Conservation (phyloP, 176 grass and related monocot genomes). For the Alopecurus myosuroides region DNA sequence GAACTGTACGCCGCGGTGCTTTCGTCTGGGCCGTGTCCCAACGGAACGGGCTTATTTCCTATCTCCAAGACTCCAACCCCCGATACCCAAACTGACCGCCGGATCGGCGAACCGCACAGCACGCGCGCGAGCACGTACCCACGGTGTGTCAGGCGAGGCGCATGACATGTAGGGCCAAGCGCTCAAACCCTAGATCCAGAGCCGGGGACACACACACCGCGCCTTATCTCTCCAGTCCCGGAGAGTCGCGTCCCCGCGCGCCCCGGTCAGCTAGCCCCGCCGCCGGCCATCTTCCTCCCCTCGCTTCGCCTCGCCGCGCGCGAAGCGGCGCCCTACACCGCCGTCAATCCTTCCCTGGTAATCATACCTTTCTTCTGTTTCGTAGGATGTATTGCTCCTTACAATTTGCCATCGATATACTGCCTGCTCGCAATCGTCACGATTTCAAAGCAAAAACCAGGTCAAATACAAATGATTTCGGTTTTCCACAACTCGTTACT, state of each 20-base stretch:
- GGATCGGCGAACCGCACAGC: not conserved
- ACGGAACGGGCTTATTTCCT: too few species aligned
- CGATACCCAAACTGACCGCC: not conserved
- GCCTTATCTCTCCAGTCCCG: not conserved
- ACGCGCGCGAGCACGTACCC: not conserved
- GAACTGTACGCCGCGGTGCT: too few species aligned
- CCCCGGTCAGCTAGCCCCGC: too few species aligned
- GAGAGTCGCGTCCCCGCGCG: not conserved
- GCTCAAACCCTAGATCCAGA: conserved; percentile 4
- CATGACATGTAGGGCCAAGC: not conserved
- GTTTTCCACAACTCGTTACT: not conserved
- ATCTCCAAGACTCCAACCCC: too few species aligned
- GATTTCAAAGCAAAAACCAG: not conserved
- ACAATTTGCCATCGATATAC: not conserved
- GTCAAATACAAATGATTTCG: too few species aligned
- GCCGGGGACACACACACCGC: not conserved
- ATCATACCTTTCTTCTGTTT: not conserved
- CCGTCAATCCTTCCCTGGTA: not conserved
- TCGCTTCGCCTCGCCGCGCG: not conserved
- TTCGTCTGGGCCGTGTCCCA: too few species aligned
- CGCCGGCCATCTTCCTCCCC: too few species aligned
- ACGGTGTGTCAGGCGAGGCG: not conserved
- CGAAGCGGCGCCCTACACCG: not conserved
- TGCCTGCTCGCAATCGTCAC: not conserved
- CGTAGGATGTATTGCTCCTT: not conserved